Base-by-base conservation (phyloP, 148 eudicot species). In the Fagopyrum esculentum region DNA sequence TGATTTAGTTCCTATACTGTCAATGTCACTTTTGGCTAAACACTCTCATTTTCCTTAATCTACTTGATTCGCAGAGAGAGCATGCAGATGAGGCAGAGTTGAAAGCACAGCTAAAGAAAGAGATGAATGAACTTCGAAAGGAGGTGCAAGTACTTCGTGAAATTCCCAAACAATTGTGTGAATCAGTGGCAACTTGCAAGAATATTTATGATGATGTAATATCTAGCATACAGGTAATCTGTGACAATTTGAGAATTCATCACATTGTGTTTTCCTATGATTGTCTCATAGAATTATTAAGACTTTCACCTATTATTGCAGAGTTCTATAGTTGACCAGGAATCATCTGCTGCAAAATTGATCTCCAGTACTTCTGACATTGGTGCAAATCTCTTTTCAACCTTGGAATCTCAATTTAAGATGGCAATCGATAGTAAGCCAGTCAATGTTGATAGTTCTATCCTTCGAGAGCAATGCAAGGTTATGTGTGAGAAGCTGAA, bases 161-260 rank as follows among this genome's bases (percentile, higher is more conserved):
- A 80, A 69, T 90, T 75, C 96, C 93, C 55, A 87, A 50, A 74
- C 85, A 78, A 75, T 76, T 92, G 70, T 81, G 71, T 71, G 81
- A 89, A 76, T 85, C 96, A 47, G 89, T 91, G 69, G 63, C 82
- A 64, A 77, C 72, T 77, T 92, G 96, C 83, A 90, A 80, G 82
- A 87, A 84, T 45, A 78, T 79, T 46, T 90, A 90, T 71, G 81
- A 66, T 40, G 98, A 95, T 80, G 77, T 90, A 49, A 79, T 90
- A 70, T 83, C 89, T 54, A 75, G 63, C 76, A 74, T 89, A 79
- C 86, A 87, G 95, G 97, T 94, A 77, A 81, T 26, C 26, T 75
- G 52, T 75, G 44, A 10, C 50, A 71, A 59, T 47, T 78, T 12
- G 46, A 40, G 47, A 35, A 35, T 40, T 66, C 46, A 66, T 35